phyloP scores from a whole-genome alignment of 2,329 filamentous ascomycete species.

The Aaosphaeria pasadenensis region DNA sequence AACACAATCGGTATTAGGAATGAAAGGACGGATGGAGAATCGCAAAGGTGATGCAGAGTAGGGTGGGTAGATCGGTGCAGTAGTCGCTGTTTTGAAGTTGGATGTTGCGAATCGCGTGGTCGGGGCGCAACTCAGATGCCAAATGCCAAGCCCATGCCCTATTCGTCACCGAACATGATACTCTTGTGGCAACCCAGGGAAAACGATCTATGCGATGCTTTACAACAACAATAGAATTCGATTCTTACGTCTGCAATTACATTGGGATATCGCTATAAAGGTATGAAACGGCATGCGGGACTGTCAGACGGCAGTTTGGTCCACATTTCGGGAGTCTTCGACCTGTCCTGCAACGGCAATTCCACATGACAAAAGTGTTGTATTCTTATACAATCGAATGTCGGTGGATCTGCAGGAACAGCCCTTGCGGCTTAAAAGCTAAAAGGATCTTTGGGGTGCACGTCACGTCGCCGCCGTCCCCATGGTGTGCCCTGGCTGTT shows the following conservation, averaged over 20 bases:
- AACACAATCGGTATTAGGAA: no score
- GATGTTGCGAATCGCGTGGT: not conserved
- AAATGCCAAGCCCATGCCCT: slow-evolving; percentile 4
- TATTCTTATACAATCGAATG: slow-evolving; percentile 7
- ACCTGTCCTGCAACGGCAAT: slow-evolving; percentile 6
- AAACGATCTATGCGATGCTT: not conserved
- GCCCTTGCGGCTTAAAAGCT: slow-evolving; percentile 37
- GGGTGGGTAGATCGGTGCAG: not conserved
- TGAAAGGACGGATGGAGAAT: no score
- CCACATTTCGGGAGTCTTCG: slow-evolving; percentile 28
- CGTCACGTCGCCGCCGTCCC: not conserved
- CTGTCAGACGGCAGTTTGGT: slow-evolving; percentile 6
- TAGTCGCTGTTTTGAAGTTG: not conserved
- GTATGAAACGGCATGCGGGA: slow-evolving; percentile 1
- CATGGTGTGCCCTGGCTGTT: slow-evolving; percentile 1
- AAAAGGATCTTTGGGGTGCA: slow-evolving; percentile 18
- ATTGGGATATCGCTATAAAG: not conserved
- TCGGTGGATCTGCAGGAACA: slow-evolving; percentile 31
- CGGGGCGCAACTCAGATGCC: not conserved
- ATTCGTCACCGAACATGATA: not conserved
- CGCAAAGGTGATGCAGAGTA: no score
- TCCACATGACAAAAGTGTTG: slow-evolving; percentile 9
- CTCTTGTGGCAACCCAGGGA: not conserved
- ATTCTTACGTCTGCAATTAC: not conserved
- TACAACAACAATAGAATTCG: slow-evolving; percentile 4